Percentiles rank a stretch among this genome's conserved stretches.
Evolutionary conservation across 352 stramenopile genomes (phyloP).

Genomic region (Aphanomyces astaci): DNA sequence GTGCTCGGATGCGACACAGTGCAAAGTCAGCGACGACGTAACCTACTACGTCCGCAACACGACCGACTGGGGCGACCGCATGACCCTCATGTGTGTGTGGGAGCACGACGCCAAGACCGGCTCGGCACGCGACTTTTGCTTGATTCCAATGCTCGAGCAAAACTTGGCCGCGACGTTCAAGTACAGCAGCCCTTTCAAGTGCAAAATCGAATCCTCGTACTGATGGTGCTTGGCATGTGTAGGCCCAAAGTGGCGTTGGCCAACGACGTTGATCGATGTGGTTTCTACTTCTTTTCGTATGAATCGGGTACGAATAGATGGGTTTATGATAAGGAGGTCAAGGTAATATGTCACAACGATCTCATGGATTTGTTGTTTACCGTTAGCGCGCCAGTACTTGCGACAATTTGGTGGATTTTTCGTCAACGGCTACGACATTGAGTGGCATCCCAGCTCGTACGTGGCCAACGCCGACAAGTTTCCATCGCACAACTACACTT

Average conservation of each 20-base stretch:
- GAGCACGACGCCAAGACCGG: conserved; percentile 42
- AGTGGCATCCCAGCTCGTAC: conserved; percentile 58
- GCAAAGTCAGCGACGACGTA: conserved; percentile 31
- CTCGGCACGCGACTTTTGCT: conserved; percentile 42
- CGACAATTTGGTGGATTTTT: conserved; percentile 53
- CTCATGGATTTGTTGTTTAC: conserved; percentile 9
- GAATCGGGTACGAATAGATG: conserved; percentile 26
- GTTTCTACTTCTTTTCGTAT: conserved; percentile 69
- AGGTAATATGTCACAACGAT: not conserved
- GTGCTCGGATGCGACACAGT: conserved; percentile 44
- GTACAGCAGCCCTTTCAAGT: conserved; percentile 38
- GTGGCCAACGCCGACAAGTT: conserved; percentile 44
- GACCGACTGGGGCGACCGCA: conserved; percentile 53
- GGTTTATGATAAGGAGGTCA: not conserved
- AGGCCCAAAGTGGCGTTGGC: conserved; percentile 29
- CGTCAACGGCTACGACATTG: conserved; percentile 59
- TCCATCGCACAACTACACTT: conserved; percentile 48
- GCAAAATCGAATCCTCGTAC: not conserved
- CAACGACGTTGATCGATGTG: conserved; percentile 57
- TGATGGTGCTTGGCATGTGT: too few relatives aligned
- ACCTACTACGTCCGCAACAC: conserved; percentile 63
- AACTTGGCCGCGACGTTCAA: conserved; percentile 53
- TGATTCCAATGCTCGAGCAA: conserved; percentile 47
- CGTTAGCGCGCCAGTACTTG: conserved; percentile 40
- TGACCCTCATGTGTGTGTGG: conserved; percentile 59